Evolutionary conservation across 805 yeast species (phyloP).

Genomic region (Cyberlindnera mrakii): DNA sequence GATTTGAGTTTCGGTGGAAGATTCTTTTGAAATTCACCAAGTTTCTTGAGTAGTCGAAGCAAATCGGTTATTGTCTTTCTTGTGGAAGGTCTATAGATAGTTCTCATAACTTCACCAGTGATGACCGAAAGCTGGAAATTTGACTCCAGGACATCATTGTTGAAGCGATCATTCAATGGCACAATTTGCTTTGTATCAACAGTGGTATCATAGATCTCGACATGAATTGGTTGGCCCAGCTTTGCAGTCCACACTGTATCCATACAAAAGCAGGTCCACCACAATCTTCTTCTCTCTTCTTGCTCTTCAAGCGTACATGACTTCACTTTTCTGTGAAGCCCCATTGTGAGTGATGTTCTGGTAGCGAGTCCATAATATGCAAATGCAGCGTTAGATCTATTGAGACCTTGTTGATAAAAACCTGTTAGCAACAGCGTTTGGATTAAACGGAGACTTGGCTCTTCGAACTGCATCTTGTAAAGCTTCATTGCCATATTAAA

Average conservation of each 20-base stretch:
- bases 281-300: slow-evolving; percentile 29
- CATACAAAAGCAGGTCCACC: slow-evolving; percentile 35
- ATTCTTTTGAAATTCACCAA: slow-evolving; percentile 21
- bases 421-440: slow-evolving; percentile 31
- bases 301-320: slow-evolving; percentile 18
- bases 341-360: slow-evolving; percentile 26
- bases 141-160: slow-evolving; percentile 22
- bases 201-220: slow-evolving; percentile 28
- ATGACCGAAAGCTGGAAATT: slow-evolving; percentile 21
- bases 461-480: slow-evolving; percentile 27
- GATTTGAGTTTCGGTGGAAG: slow-evolving; percentile 17
- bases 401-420: slow-evolving; percentile 30
- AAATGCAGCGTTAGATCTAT: slow-evolving; percentile 30
- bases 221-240: slow-evolving; percentile 31
- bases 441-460: slow-evolving; percentile 26
- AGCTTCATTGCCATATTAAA: slow-evolving; percentile 27
- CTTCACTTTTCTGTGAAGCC: slow-evolving; percentile 25
- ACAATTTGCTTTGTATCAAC: slow-evolving; percentile 20
- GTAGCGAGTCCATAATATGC: slow-evolving; percentile 31
- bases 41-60: slow-evolving; percentile 18
- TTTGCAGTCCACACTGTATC: slow-evolving; percentile 33
- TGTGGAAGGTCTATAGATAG: slow-evolving; percentile 26
- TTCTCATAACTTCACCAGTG: slow-evolving; percentile 26
- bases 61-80: slow-evolving; percentile 22
- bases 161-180: slow-evolving; percentile 27